Evolutionary conservation across 179 eudicot genomes (phyloP).

Genomic region (Nepenthes alata): DNA sequence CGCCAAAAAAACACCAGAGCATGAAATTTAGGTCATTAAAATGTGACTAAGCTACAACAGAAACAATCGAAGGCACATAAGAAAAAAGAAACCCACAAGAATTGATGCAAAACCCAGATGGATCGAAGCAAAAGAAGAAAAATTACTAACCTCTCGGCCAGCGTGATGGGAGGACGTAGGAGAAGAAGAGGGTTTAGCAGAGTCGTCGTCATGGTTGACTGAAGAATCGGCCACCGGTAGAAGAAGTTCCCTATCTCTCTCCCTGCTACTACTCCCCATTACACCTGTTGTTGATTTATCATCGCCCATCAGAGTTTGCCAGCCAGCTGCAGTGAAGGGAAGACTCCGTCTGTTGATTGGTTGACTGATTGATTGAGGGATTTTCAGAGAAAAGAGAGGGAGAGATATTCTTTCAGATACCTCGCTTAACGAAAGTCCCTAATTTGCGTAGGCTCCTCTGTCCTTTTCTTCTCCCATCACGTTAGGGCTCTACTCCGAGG

Average conservation of each 20-base stretch:
- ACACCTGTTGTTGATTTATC: conserved; percentile 31
- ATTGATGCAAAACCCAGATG: background rate
- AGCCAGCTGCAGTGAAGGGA: background rate
- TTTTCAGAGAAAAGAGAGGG: background rate
- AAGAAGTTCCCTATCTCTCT: conserved; percentile 84
- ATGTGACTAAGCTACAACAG: background rate
- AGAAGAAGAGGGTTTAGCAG: conserved; percentile 58
- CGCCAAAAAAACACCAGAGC: too few species aligned
- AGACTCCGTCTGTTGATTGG: background rate
- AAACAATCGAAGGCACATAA: background rate
- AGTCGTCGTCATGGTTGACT: conserved; percentile 23
- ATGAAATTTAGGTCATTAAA: background rate
- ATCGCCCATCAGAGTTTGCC: conserved; percentile 38
- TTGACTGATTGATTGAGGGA: background rate
- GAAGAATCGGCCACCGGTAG: conserved; percentile 52
- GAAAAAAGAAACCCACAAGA: background rate
- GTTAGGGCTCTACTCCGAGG: too few species aligned
- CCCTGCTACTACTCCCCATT: conserved; percentile 29
- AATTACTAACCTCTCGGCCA: conserved; percentile 59
- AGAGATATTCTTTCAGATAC: background rate
- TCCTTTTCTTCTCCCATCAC: too few species aligned
- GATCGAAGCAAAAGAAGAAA: conserved; percentile 2
- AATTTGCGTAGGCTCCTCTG: too few species aligned
- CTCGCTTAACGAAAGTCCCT: too few species aligned
- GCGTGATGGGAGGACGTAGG: conserved; percentile 57